These are phyloP conservation scores for Poronia punctata DNA, from an alignment of 495 filamentous ascomycete species.

Conservation along the genomic window DNA sequence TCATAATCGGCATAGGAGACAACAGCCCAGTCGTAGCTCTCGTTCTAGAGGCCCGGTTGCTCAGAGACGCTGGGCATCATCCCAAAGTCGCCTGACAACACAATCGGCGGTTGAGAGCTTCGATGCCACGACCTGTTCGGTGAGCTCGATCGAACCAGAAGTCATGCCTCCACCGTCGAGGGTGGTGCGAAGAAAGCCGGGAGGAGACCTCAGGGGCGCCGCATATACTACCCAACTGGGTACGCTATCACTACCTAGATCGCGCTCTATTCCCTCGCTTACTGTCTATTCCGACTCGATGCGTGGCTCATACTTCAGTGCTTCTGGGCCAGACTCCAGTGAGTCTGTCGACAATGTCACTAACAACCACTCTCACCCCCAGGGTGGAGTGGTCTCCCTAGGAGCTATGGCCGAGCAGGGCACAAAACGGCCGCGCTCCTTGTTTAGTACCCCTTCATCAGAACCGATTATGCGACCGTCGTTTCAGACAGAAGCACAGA, in stretches of 20 bases:
- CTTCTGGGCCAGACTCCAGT: constrained; percentile 28
- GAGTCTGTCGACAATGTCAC: constrained; percentile 38
- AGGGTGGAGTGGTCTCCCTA: constrained; percentile 46
- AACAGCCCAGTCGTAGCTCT: constrained; percentile 33
- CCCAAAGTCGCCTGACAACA: constrained; percentile 61
- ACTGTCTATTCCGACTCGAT: constrained; percentile 64
- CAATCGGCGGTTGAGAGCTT: constrained; percentile 53
- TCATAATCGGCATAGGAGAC: constrained; percentile 29
- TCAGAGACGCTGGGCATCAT: constrained; percentile 53
- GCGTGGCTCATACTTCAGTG: constrained; percentile 49
- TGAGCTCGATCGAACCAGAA: constrained; percentile 28
- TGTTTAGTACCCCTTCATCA: constrained; percentile 69
- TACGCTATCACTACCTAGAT: constrained; percentile 43
- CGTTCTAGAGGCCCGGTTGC: constrained; percentile 31
- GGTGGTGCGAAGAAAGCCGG: constrained; percentile 76
- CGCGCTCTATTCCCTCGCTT: constrained; percentile 65
- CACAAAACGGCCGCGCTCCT: constrained; percentile 43
- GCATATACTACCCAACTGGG: constrained; percentile 66
- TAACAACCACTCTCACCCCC: constrained; percentile 33
- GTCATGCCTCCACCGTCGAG: constrained; percentile 43
- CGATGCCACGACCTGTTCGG: constrained; percentile 51
- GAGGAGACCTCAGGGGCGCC: constrained; percentile 79
- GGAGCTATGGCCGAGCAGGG: constrained; percentile 48
- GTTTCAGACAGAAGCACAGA: constrained; percentile 83
- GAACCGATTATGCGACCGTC: constrained; percentile 74